These are phyloP conservation scores for Verticillium alfalfae DNA, from an alignment of 2,329 filamentous ascomycete species.

Conservation along the genomic window DNA sequence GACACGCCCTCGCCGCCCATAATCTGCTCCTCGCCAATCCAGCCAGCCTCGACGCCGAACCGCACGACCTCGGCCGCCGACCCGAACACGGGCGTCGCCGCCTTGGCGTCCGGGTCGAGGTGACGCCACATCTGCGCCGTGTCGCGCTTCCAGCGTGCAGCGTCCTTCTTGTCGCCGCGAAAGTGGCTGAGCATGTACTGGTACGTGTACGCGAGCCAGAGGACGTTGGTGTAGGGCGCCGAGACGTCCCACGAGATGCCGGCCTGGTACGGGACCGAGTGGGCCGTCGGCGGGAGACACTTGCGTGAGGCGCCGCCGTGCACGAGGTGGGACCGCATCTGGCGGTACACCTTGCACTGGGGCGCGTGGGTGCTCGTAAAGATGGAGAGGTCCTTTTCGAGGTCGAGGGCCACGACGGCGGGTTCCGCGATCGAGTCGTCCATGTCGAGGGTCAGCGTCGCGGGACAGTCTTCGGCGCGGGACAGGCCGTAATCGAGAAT, in stretches of 20 bases:
- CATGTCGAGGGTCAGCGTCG: constrained; percentile 15
- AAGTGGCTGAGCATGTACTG: constrained; percentile 45
- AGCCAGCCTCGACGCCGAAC: constrained; percentile 53
- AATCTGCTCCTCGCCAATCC: constrained; percentile 49
- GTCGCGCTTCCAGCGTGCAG: constrained; percentile 37
- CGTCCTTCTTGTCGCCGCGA: constrained; percentile 36
- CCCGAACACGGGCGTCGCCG: constrained; percentile 42
- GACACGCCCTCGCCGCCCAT: constrained; percentile 28
- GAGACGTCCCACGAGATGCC: constrained; percentile 48
- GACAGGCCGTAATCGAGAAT: constrained; percentile 63
- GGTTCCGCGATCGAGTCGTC: constrained; percentile 25
- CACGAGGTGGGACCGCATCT: constrained; percentile 54
- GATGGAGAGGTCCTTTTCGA: constrained; percentile 54
- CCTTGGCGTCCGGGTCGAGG: constrained; percentile 44
- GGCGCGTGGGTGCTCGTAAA: constrained; percentile 56
- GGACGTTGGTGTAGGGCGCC: constrained; percentile 57
- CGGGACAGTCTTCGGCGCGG: constrained; percentile 36
- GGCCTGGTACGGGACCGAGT: constrained; percentile 36
- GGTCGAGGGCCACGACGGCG: constrained; percentile 45
- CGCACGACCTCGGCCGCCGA: constrained; percentile 51
- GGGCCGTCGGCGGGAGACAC: constrained; percentile 40
- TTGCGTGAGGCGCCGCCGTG: constrained; percentile 37
- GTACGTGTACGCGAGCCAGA: constrained; percentile 61
- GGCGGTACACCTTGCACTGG: constrained; percentile 58
- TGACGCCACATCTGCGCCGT: constrained; percentile 50